These are phyloP conservation scores for Gleditsia sinensis DNA, from an alignment of 306 rosid species.

Conservation along the genomic window DNA sequence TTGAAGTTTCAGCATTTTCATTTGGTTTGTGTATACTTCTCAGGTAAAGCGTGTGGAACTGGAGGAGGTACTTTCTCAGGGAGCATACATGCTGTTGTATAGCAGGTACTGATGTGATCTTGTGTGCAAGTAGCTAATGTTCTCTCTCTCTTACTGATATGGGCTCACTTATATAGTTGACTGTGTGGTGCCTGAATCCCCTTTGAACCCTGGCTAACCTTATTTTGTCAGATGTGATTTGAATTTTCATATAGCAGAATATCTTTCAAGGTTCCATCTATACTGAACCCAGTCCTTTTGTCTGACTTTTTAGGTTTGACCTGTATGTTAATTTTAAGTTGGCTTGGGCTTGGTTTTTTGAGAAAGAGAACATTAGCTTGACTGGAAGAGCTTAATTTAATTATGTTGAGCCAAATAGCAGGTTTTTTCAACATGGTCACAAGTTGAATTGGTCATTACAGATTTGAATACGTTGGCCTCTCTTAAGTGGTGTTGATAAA, in stretches of 20 bases:
- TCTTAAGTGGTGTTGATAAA: neutral
- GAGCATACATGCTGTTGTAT: slow-evolving; percentile 94
- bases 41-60: slow-evolving; percentile 77
- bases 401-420: slow-evolving; percentile 9
- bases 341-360: slow-evolving; percentile 1
- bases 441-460: neutral
- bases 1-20: slow-evolving; percentile 33
- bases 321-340: slow-evolving; percentile 9
- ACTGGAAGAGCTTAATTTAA: neutral
- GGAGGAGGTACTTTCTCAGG: slow-evolving; percentile 97
- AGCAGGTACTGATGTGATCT: slow-evolving; percentile 60
- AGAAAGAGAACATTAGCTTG: neutral
- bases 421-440: neutral
- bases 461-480: slow-evolving; percentile 12
- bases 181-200: slow-evolving; percentile 12
- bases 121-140: slow-evolving; percentile 20
- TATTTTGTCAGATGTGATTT: slow-evolving; percentile 1
- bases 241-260: slow-evolving; percentile 16
- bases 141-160: neutral
- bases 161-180: neutral
- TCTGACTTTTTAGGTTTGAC: neutral
- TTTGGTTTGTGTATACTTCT: slow-evolving; percentile 22
- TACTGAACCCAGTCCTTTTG: neutral
- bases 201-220: slow-evolving; percentile 5
- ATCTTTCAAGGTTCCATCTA: slow-evolving; percentile 3